Base-by-base conservation (phyloP, 2,329 filamentous ascomycete species). In the Fusarium liriodendri region DNA sequence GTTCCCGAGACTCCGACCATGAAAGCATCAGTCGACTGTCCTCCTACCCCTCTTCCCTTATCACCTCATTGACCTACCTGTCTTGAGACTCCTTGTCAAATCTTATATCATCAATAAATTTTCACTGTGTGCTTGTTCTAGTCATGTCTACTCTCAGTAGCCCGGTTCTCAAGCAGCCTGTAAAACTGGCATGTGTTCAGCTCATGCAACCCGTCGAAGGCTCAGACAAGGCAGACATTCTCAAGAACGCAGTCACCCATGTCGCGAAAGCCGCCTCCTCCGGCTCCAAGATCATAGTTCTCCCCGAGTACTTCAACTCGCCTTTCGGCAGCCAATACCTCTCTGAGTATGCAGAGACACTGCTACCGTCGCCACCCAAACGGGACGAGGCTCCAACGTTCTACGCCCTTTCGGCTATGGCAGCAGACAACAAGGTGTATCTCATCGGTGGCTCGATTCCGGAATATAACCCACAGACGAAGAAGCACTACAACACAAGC, bases 301-400 rank as follows among this genome's bases (percentile, higher is more conserved):
- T 98, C 14, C 96, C 96, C 29, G 96, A 98, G 85, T 98, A 96
- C 88, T 98, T 98, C 90, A 98, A 98, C 87, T 97, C 94, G 33
- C 96, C 96, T 10, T 98, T 98, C 84, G 96, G 96, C 72, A 94
- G 91, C 76, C 81, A 94, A 79, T 95, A 92, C 86, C 98, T 98
- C 84, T 92, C 95, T 63, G 89, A 91, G 69, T 98, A 98, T 83
- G 95, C 96, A 76, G 96, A 98, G 84, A 92, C 90, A 1, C 91
- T 98, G 13, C 83, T 85, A 50, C 94, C 94, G 0, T 92, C 91
- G 5, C 94, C 94, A 22, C 94, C 94, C 0, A 86, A 90, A 5
- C 81, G 85, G 69, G 88, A 90, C 45, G 89, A 93, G 77, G 92
- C 93, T 3, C 95, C 95, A 0, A 94, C 93, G 54, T 98, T 92